Conservation (phyloP, 2,329 filamentous ascomycete species). For the Ambrosiella beaveri region DNA sequence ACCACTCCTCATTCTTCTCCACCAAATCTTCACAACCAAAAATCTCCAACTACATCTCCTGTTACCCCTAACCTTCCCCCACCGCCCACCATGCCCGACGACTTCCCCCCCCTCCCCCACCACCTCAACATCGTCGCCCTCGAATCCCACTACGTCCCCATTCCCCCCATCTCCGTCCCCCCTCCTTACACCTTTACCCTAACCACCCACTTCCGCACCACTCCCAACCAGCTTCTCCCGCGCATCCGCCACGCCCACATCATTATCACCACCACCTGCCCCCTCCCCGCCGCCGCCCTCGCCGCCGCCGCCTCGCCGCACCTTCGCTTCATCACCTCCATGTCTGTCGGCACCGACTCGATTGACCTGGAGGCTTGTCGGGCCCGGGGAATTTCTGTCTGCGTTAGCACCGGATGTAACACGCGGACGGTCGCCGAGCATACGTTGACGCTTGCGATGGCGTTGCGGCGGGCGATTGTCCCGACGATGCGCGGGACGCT, state of each 20-base stretch:
- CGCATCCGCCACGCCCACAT: conserved; percentile 17
- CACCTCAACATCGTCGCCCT: conserved; percentile 11
- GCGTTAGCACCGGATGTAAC: conserved; percentile 66
- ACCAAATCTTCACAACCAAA: neutral
- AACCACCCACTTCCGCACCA: conserved; percentile 5
- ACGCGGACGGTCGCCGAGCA: conserved; percentile 68
- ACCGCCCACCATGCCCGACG: neutral
- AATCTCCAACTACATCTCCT: neutral
- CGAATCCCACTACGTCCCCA: conserved; percentile 9
- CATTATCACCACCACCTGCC: conserved; percentile 16
- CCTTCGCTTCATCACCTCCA: conserved; percentile 15
- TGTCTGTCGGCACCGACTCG: conserved; percentile 58
- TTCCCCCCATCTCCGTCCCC: conserved; percentile 10
- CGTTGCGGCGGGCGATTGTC: conserved; percentile 19
- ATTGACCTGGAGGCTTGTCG: conserved; percentile 61
- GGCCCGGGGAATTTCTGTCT: conserved; percentile 55
- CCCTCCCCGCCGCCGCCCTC: conserved; percentile 13
- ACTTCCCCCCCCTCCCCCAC: conserved; percentile 1
- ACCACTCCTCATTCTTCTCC: too few relatives aligned
- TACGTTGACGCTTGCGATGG: conserved; percentile 56
- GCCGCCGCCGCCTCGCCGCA: conserved; percentile 13
- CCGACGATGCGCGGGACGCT: neutral
- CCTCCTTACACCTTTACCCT: conserved; percentile 7
- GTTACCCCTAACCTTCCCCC: neutral
- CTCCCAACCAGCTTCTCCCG: neutral